These are phyloP conservation scores for Crithidia expoeki DNA, from an alignment of 208 protist genomes.

Conservation along the genomic window DNA sequence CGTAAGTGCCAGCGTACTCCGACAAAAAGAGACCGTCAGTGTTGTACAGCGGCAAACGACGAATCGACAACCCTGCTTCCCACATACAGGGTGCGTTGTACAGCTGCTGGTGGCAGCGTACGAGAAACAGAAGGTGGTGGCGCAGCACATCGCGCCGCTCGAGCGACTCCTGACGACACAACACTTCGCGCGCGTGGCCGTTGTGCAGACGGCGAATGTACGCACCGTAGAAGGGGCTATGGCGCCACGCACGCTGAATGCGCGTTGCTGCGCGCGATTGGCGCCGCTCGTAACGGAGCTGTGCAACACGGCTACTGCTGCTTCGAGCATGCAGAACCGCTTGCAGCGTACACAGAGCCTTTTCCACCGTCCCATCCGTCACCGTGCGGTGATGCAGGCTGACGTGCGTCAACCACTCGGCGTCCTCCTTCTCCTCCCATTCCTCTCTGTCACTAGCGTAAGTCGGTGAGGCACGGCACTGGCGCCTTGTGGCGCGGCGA, in stretches of 20 bases:
- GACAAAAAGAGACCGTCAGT: conserved; percentile 33
- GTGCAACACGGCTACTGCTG: conserved; percentile 4
- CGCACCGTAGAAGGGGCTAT: conserved; percentile 23
- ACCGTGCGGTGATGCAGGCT: neutral
- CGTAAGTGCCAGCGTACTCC: neutral
- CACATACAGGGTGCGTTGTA: conserved; percentile 63
- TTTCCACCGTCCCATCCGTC: neutral
- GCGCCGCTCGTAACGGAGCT: neutral
- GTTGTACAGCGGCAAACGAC: conserved; percentile 38
- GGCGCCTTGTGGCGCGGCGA: neutral
- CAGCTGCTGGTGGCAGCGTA: conserved; percentile 61
- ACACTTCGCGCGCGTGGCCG: conserved; percentile 36
- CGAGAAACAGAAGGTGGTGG: conserved; percentile 45
- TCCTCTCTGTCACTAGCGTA: neutral
- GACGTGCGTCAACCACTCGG: neutral
- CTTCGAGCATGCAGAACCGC: conserved; percentile 14
- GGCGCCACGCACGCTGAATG: conserved; percentile 62
- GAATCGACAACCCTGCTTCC: conserved; percentile 31
- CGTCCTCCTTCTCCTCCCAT: neutral
- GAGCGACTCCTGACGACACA: conserved; percentile 55
- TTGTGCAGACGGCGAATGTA: conserved; percentile 30
- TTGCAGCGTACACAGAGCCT: neutral
- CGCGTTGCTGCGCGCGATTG: conserved; percentile 20
- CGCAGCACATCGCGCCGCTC: conserved; percentile 69
- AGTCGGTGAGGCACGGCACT: neutral